Conservation (phyloP, 73 alveolate species). For the Stentor coeruleus region DNA sequence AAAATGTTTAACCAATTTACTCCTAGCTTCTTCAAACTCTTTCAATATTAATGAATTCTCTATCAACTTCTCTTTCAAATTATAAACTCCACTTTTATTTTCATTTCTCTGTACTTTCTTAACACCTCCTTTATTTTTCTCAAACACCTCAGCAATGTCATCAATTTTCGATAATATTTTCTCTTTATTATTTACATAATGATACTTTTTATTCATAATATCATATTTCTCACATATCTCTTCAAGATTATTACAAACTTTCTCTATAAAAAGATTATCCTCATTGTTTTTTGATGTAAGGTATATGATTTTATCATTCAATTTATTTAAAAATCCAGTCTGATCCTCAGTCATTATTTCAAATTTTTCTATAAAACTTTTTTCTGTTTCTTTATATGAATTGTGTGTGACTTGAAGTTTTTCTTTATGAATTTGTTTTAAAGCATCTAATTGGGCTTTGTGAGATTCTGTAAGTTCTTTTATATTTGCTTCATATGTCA, state of each 20-base stretch:
- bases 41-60: background rate
- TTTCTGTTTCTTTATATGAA: background rate
- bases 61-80: background rate
- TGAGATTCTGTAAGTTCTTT: background rate
- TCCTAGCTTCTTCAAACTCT: slow-evolving; percentile 8
- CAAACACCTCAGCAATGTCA: background rate
- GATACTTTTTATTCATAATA: too few relatives aligned
- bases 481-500: background rate
- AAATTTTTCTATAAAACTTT: background rate
- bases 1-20: background rate
- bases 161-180: background rate
- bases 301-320: background rate
- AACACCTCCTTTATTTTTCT: background rate
- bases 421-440: background rate
- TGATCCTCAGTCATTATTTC: background rate
- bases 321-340: background rate
- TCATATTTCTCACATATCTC: background rate
- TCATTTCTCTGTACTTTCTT: background rate
- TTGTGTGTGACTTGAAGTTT: background rate
- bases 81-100: too few relatives aligned
- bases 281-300: background rate
- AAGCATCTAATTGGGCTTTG: background rate
- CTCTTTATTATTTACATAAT: background rate
- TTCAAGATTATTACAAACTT: background rate
- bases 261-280: background rate